Evolutionary conservation across 257 asterid genomes (phyloP).

Genomic region (Rehmannia glutinosa): DNA sequence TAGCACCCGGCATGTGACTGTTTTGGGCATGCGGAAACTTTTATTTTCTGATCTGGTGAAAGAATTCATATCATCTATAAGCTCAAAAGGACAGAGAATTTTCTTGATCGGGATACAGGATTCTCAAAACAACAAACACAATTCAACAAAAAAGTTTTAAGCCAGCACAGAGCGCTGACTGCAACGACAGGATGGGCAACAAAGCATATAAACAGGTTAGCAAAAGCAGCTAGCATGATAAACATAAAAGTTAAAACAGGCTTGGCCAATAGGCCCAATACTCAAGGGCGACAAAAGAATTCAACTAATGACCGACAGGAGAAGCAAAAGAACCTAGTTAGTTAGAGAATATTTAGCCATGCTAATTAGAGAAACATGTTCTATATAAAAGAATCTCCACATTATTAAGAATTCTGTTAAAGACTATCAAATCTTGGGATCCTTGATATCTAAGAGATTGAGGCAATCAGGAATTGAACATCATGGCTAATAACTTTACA

Average conservation of each 20-base stretch:
- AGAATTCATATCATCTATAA: conserved; percentile 15
- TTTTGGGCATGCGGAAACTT: conserved; percentile 50
- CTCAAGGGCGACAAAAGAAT: neutral
- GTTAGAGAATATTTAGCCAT: neutral
- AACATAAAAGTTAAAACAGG: neutral
- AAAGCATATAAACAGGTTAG: neutral
- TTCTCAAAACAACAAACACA: neutral
- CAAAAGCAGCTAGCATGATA: neutral
- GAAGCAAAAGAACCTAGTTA: conserved; percentile 7
- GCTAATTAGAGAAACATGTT: neutral
- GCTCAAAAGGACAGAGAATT: neutral
- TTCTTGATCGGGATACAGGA: conserved; percentile 6
- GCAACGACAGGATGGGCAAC: neutral
- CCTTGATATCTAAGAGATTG: no score
- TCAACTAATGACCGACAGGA: neutral
- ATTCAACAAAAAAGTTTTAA: neutral
- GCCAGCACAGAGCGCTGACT: neutral
- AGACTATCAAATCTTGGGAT: no score
- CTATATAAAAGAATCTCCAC: neutral
- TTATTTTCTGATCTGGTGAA: conserved; percentile 39
- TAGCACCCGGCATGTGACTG: conserved; percentile 75
- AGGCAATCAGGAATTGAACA: no score
- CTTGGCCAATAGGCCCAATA: neutral
- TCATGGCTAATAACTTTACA: no score
- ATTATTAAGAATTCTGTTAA: no score